phyloP scores from a whole-genome alignment of 345 rosid species.

The Aquilaria yunnanensis region DNA sequence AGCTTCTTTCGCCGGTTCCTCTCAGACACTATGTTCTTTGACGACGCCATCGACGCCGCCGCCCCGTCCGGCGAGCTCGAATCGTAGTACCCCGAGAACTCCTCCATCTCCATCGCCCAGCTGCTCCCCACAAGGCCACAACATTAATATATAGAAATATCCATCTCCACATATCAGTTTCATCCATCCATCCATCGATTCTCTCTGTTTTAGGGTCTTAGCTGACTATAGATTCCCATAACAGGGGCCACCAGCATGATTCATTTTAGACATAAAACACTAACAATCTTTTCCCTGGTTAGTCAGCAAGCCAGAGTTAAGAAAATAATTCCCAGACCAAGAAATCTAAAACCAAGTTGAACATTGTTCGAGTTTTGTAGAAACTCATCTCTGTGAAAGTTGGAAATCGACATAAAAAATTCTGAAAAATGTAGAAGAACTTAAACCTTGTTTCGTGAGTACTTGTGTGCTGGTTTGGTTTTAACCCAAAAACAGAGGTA shows the following conservation, averaged over 20 bases:
- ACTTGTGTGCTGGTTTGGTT: no score
- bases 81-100: constrained; percentile 63
- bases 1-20: constrained; percentile 87
- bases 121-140: constrained; percentile 16
- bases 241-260: no score
- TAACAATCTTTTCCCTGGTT: background rate
- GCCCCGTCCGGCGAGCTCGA: constrained; percentile 95
- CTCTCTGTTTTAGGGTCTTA: no score
- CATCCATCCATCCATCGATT: no score
- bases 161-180: background rate
- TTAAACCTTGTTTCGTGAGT: no score
- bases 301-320: background rate
- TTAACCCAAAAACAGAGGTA: background rate
- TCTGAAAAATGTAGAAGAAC: background rate
- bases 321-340: no score
- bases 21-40: constrained; percentile 88
- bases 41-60: constrained; percentile 66
- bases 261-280: no score
- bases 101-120: constrained; percentile 53
- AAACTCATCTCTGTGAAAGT: background rate
- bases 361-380: background rate
- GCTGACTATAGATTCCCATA: no score
- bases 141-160: background rate
- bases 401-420: constrained; percentile 4
- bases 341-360: no score